Evolutionary conservation across 2,329 filamentous ascomycete genomes (phyloP).

Genomic region (Sporothrix schenckii): DNA sequence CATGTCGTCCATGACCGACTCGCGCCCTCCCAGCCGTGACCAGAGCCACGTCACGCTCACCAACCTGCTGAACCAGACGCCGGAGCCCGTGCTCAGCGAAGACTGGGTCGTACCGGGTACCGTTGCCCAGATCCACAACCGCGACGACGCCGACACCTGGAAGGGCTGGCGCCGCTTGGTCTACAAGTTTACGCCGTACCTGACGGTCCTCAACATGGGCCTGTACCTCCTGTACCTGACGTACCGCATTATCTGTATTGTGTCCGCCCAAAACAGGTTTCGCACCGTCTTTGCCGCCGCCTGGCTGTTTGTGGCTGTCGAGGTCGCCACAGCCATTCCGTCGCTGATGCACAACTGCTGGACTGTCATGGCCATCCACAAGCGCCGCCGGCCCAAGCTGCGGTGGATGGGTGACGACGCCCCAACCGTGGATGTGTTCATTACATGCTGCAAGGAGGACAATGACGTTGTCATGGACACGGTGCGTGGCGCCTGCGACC

Average conservation of each 20-base stretch:
- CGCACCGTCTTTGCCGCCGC: constrained; percentile 52
- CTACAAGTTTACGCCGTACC: constrained; percentile 45
- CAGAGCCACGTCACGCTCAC: constrained; percentile 50
- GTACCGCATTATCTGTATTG: constrained; percentile 56
- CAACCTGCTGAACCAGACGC: constrained; percentile 45
- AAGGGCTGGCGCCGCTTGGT: constrained; percentile 50
- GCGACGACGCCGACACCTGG: constrained; percentile 52
- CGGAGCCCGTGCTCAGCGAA: constrained; percentile 40
- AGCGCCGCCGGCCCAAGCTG: constrained; percentile 52
- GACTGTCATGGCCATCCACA: constrained; percentile 37
- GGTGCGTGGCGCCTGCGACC: constrained; percentile 55
- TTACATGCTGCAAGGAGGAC: constrained; percentile 62
- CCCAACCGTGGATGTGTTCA: constrained; percentile 59
- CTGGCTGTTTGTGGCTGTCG: constrained; percentile 49
- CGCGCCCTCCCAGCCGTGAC: constrained; percentile 41
- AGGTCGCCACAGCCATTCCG: constrained; percentile 37
- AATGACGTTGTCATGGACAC: constrained; percentile 61
- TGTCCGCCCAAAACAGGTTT: constrained; percentile 52
- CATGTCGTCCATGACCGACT: constrained; percentile 30
- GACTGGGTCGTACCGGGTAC: constrained; percentile 43
- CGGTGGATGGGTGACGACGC: constrained; percentile 53
- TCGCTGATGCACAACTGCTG: constrained; percentile 37
- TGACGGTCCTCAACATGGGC: constrained; percentile 48
- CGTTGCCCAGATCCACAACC: constrained; percentile 49
- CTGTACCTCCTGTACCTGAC: constrained; percentile 55